Conservation (phyloP, 2,329 filamentous ascomycete genomes). For the Fusarium solani-melongenae region DNA sequence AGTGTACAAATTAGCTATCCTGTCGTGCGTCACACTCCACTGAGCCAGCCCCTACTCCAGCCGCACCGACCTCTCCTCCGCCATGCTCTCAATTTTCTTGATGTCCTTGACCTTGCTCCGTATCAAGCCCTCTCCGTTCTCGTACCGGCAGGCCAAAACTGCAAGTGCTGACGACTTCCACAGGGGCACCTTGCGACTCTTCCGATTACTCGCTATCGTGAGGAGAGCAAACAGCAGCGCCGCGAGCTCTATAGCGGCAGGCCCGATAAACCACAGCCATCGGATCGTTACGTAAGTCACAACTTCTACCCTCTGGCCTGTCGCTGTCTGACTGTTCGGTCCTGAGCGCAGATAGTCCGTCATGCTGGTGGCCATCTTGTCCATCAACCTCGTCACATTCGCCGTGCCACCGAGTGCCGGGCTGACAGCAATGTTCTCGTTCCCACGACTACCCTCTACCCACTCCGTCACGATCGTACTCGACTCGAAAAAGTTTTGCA, state of each 20-base stretch:
- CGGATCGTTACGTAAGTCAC: conserved; percentile 10
- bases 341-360: conserved; percentile 23
- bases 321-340: neutral
- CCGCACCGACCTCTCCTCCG: neutral
- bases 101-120: neutral
- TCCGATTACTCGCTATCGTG: conserved; percentile 16
- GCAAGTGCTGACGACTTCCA: conserved; percentile 31
- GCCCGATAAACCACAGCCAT: conserved; percentile 13
- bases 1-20: neutral
- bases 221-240: conserved; percentile 7
- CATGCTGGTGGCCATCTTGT: conserved; percentile 21
- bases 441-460: conserved; percentile 10
- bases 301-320: conserved; percentile 2
- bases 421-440: conserved; percentile 12
- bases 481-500: conserved; percentile 16
- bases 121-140: neutral
- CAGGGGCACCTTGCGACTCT: conserved; percentile 4
- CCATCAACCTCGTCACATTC: conserved; percentile 1
- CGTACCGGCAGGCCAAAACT: neutral
- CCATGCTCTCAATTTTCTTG: neutral
- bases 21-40: neutral
- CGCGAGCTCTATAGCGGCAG: conserved; percentile 1
- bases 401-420: conserved; percentile 17
- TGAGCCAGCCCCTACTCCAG: neutral
- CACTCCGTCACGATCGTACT: conserved; percentile 3